Evolutionary conservation across 139 green algal species (phyloP), one percentile per base, ranked within the genome.

Genomic region (Chara braunii): DNA sequence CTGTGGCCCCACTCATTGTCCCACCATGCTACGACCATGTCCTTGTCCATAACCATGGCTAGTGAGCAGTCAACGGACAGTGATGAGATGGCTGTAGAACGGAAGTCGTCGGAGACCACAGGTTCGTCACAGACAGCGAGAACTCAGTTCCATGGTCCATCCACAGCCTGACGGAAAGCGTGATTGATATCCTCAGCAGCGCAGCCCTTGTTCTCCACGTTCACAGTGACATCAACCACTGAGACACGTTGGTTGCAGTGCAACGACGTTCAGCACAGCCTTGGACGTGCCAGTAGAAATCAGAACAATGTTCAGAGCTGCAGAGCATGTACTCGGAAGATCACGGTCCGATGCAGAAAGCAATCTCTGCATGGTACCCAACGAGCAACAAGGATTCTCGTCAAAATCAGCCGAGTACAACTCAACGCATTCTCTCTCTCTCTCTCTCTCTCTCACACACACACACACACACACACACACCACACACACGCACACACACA

Each of bases 41-140:
- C 89, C 59, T 96, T 89, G 53, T 90, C 90, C 90, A 97, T 97
- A 37, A 97, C 91, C 90, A 95, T 97, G 69, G 91, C 96, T 36
- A 97, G 85, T 43, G 84, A 83, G 37, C 87, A 73, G 65, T 97
- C 91, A 36, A 97, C 91, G 63, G 87, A 91, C 74, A 83, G 86
- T n/a, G n/a, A n/a, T 65, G 83, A 92, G 56, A 88, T 80, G 50
- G 88, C 77, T 42, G 81, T 87, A 78, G 79, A 84, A 12, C 51
- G 63, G 85, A 92, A 95, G 87, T 97, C 91, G 33, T 84, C 81
- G 30, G 90, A 96, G 70, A 97, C 91, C 42, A 97, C 80, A 45
- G 91, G 91, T 71, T 88, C 78, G 57, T 97, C 88, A 54, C 79
- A 83, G 32, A 95, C 81, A 42, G 67, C 86, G 22, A 97, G 85